Evolutionary conservation across 2,329 filamentous ascomycete species (phyloP), one percentile per base, ranked within the genome.

Genomic region (Thelonectria rubi): DNA sequence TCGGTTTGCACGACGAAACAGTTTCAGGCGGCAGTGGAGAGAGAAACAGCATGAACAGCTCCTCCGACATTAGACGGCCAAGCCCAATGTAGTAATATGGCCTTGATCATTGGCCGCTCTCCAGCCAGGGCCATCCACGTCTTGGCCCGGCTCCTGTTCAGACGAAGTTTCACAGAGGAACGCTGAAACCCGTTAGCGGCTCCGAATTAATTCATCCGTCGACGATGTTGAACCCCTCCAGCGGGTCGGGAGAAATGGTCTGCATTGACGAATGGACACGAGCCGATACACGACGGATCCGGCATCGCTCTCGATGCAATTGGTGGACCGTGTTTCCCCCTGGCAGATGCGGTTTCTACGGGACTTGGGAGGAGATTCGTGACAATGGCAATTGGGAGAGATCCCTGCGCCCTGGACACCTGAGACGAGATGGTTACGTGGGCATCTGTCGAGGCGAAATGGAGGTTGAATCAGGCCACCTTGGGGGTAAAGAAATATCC

Each of bases 101-200:
- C 32, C n/a, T 30, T 20, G n/a, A 14, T 42, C 40, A 55, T 60
- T 60, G 58, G 58, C 58, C 52, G 42, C 46, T n/a, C 12, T 52
- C 40, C n/a, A 21, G 42, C 18, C 30, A 18, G 21, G 39, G 34
- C 34, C 26, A 52, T 56, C 51, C 52, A 40, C 18, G 17, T 32
- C 37, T 17, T n/a, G 15, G 30, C 24, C 30, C 26, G 45, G 32
- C 12, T 20, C 45, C 42, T 52, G 18, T 52, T 56, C 40, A 42
- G 40, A 60, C 40, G 58, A 56, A 45, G 58, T 60, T 60, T 60
- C 58, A 60, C 40, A 46, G 40, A 52, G 43, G 24, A 40, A 39
- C 52, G 45, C 53, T 60, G 58, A 60, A 60, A 60, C 58, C 32
- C 18, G 49, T 56, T 60, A 60, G 58, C 58, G 47, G 58, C 54